phyloP scores from a whole-genome alignment of 768 basidiomycete genomes.

The Tulasnella sp. region DNA sequence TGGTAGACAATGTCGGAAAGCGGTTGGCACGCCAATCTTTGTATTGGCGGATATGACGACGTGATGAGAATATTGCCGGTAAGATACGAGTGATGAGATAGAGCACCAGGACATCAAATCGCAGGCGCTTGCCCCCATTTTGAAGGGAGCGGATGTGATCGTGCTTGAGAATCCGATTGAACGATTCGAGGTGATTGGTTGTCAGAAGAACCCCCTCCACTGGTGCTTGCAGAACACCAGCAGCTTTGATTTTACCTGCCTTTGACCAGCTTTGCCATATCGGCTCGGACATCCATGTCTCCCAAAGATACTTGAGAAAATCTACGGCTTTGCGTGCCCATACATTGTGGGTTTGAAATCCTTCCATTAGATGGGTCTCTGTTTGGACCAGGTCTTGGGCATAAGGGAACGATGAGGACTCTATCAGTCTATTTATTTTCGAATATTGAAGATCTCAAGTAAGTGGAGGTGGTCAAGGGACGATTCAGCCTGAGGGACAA shows the following conservation, averaged over 20 bases:
- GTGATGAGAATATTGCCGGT: slow-evolving; percentile 22
- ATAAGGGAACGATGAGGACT: slow-evolving; percentile 14
- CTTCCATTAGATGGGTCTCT: background rate
- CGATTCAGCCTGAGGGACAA: slow-evolving; percentile 20
- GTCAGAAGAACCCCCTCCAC: slow-evolving; percentile 27
- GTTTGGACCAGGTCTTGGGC: slow-evolving; percentile 2
- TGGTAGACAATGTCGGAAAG: too few species aligned
- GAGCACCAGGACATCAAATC: slow-evolving; percentile 23
- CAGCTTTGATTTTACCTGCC: slow-evolving; percentile 22
- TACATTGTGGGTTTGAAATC: background rate
- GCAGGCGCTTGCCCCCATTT: slow-evolving; percentile 24
- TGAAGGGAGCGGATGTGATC: slow-evolving; percentile 23
- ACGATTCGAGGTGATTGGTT: slow-evolving; percentile 32
- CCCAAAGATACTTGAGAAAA: slow-evolving; percentile 22
- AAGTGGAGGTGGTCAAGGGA: background rate
- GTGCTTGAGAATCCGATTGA: slow-evolving; percentile 28
- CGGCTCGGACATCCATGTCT: slow-evolving; percentile 21
- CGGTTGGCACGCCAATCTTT: too few species aligned
- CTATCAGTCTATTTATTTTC: slow-evolving; percentile 21
- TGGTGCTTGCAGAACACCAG: slow-evolving; percentile 17
- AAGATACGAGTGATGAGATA: slow-evolving; percentile 20
- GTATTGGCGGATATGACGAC: too few species aligned
- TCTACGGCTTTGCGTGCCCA: slow-evolving; percentile 15
- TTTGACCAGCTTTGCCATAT: slow-evolving; percentile 29
- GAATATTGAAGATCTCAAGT: slow-evolving; percentile 21